These are phyloP conservation scores for Aquilaria sinensis DNA, from an alignment of 345 rosid genomes.

Conservation along the genomic window DNA sequence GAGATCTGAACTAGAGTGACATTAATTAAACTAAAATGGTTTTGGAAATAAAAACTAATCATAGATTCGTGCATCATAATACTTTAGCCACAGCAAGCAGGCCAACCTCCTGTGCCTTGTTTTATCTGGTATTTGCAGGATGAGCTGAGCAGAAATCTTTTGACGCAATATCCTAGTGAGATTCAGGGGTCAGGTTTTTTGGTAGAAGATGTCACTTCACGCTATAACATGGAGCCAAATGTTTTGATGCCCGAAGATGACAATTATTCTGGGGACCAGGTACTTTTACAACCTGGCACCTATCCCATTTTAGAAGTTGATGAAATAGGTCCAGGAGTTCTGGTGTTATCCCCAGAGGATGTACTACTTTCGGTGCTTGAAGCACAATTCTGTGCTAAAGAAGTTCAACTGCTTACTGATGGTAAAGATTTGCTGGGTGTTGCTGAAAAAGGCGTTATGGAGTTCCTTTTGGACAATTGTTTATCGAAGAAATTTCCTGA, in stretches of 20 bases:
- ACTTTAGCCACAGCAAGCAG: too few relatives aligned
- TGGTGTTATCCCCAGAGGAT: constrained; percentile 35
- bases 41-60: too few relatives aligned
- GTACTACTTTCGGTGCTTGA: constrained; percentile 37
- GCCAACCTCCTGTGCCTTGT: too few relatives aligned
- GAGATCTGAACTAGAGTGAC: too few relatives aligned
- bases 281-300: constrained; percentile 21
- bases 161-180: constrained; percentile 22
- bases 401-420: constrained; percentile 21
- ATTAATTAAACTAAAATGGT: too few relatives aligned
- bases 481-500: constrained; percentile 31
- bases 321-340: constrained; percentile 38
- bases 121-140: constrained; percentile 35
- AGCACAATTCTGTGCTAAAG: constrained; percentile 22
- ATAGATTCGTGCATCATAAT: too few relatives aligned
- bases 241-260: constrained; percentile 35
- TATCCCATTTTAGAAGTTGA: constrained; percentile 75
- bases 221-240: constrained; percentile 31
- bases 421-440: constrained; percentile 40
- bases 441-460: constrained; percentile 27
- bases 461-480: constrained; percentile 43
- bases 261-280: constrained; percentile 25
- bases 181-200: constrained; percentile 45
- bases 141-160: constrained; percentile 17
- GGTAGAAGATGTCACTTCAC: constrained; percentile 42